These are phyloP conservation scores for Pelargonium cotyledonis DNA, from an alignment of 441 rosid species.

Conservation along the genomic window DNA sequence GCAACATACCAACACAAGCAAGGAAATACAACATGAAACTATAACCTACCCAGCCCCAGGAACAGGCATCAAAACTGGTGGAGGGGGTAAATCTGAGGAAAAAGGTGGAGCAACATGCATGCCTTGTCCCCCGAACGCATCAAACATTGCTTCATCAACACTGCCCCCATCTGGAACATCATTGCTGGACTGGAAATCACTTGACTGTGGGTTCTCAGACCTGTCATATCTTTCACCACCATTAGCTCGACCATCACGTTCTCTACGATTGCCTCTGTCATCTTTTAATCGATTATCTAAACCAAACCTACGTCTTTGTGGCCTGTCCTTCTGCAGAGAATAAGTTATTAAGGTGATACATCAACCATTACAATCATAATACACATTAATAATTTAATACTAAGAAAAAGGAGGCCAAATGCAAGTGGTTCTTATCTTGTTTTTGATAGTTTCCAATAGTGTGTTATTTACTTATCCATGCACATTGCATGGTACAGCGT, in stretches of 20 bases:
- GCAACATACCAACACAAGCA: constrained; percentile 6
- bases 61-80: constrained; percentile 98
- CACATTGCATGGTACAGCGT: too few species aligned
- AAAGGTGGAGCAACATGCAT: constrained; percentile 54
- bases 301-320: constrained; percentile 61
- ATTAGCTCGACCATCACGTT: constrained; percentile 55
- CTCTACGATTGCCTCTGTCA: constrained; percentile 77
- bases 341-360: not conserved
- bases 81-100: constrained; percentile 73
- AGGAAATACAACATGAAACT: constrained; percentile 2
- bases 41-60: constrained; percentile 98
- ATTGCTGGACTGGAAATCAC: constrained; percentile 42
- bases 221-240: constrained; percentile 71
- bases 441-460: too few species aligned
- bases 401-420: too few species aligned
- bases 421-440: too few species aligned
- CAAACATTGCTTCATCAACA: constrained; percentile 57
- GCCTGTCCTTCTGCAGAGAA: constrained; percentile 59
- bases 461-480: too few species aligned
- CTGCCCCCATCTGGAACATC: constrained; percentile 65
- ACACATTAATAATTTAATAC: not conserved
- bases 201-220: constrained; percentile 64
- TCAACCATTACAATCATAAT: not conserved
- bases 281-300: constrained; percentile 73
- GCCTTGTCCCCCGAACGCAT: constrained; percentile 71